A percentile compares a stretch with the other conserved stretches of the same genome.
These are phyloP conservation scores for Saccharum hybrid DNA, from an alignment of 202 grass and related monocot species.

Conservation along the genomic window DNA sequence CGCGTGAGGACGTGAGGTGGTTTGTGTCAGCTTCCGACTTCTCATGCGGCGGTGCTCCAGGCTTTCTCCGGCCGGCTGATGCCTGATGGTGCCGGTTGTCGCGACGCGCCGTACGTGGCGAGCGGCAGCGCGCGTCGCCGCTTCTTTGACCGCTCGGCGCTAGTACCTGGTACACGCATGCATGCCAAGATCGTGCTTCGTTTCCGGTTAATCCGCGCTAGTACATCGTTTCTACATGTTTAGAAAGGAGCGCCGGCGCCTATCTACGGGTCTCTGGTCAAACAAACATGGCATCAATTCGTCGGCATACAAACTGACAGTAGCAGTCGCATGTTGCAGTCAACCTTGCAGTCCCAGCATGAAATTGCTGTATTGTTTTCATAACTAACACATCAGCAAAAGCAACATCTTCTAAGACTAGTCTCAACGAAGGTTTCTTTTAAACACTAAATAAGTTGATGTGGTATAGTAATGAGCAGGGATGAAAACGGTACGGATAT, in stretches of 20 bases:
- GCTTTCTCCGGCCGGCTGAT: slow-evolving; percentile 23
- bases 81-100: slow-evolving; percentile 26
- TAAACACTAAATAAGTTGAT: too few species aligned
- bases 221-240: not conserved
- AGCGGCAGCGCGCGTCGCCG: slow-evolving; percentile 34
- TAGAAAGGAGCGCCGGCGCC: not conserved
- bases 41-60: slow-evolving; percentile 39
- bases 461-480: too few species aligned
- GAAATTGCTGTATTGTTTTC: too few species aligned
- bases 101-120: slow-evolving; percentile 40
- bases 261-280: not conserved
- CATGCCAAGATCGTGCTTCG: slow-evolving; percentile 42
- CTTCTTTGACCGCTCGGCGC: slow-evolving; percentile 34
- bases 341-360: not conserved
- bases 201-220: not conserved
- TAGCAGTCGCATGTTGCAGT: not conserved
- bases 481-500: too few species aligned
- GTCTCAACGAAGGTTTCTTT: too few species aligned
- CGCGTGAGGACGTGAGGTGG: not conserved
- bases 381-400: too few species aligned
- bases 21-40: slow-evolving; percentile 21
- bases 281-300: not conserved
- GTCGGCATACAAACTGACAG: too few species aligned
- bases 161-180: not conserved
- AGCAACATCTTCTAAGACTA: too few species aligned